Evolutionary conservation across 1,139 yeast species (phyloP).

Genomic region (Lodderomyces beijingensis): DNA sequence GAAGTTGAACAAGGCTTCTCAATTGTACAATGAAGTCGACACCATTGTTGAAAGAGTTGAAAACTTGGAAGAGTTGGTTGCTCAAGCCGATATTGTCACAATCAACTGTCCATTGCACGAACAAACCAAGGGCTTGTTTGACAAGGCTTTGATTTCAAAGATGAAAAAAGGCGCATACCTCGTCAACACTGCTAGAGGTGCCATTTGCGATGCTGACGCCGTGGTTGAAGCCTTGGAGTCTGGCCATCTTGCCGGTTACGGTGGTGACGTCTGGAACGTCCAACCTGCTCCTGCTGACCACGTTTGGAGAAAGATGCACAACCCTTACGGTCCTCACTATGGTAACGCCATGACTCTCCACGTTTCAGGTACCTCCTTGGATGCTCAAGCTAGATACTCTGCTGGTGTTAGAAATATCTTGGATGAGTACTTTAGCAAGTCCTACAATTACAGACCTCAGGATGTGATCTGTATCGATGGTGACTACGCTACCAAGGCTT

Average conservation of each 20-base stretch:
- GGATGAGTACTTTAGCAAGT: constrained; percentile 57
- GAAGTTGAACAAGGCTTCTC: constrained; percentile 42
- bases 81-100: constrained; percentile 69
- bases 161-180: constrained; percentile 77
- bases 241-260: constrained; percentile 70
- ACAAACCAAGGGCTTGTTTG: constrained; percentile 59
- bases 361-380: constrained; percentile 73
- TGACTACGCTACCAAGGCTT: constrained; percentile 68
- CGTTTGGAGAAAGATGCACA: constrained; percentile 72
- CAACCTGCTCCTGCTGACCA: constrained; percentile 77
- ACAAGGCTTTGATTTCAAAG: constrained; percentile 62
- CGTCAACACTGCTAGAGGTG: constrained; percentile 84
- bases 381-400: constrained; percentile 75
- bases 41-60: constrained; percentile 56
- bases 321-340: constrained; percentile 50
- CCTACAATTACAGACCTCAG: constrained; percentile 64
- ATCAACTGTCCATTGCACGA: constrained; percentile 78
- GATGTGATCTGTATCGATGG: constrained; percentile 73
- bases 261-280: constrained; percentile 81
- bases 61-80: constrained; percentile 61
- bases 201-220: constrained; percentile 67
- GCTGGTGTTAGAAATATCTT: constrained; percentile 64
- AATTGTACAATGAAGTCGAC: constrained; percentile 35
- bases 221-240: constrained; percentile 69
- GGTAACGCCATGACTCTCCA: constrained; percentile 90